A percentile compares a stretch with the other conserved stretches of the same genome.
Evolutionary conservation across 2,329 filamentous ascomycete species (phyloP).

Genomic region (Pestalotiopsis sp.): DNA sequence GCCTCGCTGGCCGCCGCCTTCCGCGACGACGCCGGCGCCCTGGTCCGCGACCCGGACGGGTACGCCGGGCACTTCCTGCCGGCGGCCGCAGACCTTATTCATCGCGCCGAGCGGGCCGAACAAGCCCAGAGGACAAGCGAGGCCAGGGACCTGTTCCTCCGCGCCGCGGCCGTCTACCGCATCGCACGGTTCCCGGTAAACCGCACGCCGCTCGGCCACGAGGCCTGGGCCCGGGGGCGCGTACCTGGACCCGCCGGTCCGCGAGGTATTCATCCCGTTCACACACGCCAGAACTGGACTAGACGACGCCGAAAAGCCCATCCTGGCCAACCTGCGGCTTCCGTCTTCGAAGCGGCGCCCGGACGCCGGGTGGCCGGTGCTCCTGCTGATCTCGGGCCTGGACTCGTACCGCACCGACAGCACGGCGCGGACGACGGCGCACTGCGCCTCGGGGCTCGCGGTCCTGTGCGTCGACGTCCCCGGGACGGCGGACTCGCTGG

Average conservation of each 20-base stretch:
- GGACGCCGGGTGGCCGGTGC: slow-evolving; percentile 40
- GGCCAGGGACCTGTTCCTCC: slow-evolving; percentile 67
- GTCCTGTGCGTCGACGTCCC: slow-evolving; percentile 66
- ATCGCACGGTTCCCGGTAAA: slow-evolving; percentile 72
- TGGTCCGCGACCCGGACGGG: slow-evolving; percentile 33
- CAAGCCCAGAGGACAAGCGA: slow-evolving; percentile 48
- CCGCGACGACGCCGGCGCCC: slow-evolving; percentile 67
- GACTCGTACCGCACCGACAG: slow-evolving; percentile 68
- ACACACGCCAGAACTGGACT: slow-evolving; percentile 35
- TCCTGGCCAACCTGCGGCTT: slow-evolving; percentile 61
- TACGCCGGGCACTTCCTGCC: slow-evolving; percentile 69
- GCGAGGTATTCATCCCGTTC: slow-evolving; percentile 66
- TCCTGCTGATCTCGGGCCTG: slow-evolving; percentile 63
- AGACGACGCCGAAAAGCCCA: slow-evolving; percentile 42
- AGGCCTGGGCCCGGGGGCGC: slow-evolving; percentile 64
- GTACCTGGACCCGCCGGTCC: slow-evolving; percentile 59
- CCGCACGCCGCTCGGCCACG: slow-evolving; percentile 51
- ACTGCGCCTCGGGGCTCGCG: slow-evolving; percentile 65
- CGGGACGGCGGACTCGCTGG: slow-evolving; percentile 69
- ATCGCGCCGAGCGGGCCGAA: slow-evolving; percentile 53
- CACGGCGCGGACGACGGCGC: slow-evolving; percentile 62
- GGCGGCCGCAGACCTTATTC: slow-evolving; percentile 58
- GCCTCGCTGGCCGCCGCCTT: slow-evolving; percentile 60
- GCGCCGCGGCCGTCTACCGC: slow-evolving; percentile 72
- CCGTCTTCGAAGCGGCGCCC: slow-evolving; percentile 49